phyloP scores from a whole-genome alignment of 495 filamentous ascomycete genomes.

The Margaritispora aquatica region DNA sequence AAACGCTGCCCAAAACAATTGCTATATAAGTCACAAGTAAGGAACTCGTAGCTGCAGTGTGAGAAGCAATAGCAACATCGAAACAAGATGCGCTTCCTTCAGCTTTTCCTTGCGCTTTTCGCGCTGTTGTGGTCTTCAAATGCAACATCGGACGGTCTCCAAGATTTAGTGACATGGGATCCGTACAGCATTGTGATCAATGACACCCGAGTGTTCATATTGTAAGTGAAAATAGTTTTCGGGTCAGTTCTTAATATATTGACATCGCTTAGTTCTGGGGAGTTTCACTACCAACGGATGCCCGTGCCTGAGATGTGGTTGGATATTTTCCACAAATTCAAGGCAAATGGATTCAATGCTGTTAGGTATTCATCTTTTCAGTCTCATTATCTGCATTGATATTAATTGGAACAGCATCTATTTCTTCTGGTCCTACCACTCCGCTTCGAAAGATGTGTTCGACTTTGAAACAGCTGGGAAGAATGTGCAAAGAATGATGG shows the following conservation, averaged over 20 bases:
- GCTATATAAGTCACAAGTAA: constrained; percentile 14
- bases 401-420: constrained; percentile 32
- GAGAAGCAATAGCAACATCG: neutral
- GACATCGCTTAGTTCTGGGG: constrained; percentile 33
- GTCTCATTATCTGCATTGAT: neutral
- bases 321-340: constrained; percentile 55
- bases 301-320: constrained; percentile 47
- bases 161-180: constrained; percentile 33
- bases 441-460: constrained; percentile 39
- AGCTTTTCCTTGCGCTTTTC: constrained; percentile 11
- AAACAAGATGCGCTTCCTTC: constrained; percentile 14
- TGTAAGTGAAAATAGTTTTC: constrained; percentile 13
- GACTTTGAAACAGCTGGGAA: constrained; percentile 54
- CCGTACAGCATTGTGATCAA: constrained; percentile 46
- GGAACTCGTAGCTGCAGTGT: neutral
- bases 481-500: constrained; percentile 48
- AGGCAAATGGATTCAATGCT: constrained; percentile 50
- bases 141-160: constrained; percentile 18
- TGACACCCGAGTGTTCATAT: constrained; percentile 45
- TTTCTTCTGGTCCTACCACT: constrained; percentile 54
- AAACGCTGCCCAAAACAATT: neutral
- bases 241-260: neutral
- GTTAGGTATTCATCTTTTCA: constrained; percentile 24
- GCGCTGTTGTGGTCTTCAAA: constrained; percentile 13
- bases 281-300: constrained; percentile 53